Conservation (phyloP, 2,329 filamentous ascomycete genomes). For the Trichoderma arundinaceum region DNA sequence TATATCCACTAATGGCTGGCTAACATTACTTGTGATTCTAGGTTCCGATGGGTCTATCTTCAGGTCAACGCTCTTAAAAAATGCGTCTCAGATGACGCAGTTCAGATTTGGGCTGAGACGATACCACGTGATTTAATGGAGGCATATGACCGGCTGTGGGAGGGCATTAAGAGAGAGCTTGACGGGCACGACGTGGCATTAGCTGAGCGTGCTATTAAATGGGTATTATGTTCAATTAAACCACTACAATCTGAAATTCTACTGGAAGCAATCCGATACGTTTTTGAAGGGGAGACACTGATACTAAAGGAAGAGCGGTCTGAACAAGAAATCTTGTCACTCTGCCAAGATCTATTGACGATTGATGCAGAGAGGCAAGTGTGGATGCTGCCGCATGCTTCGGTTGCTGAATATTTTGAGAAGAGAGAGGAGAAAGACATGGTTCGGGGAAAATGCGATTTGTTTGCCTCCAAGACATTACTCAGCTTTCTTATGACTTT, state of each 20-base stretch:
- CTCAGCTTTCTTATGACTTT: slow-evolving; percentile 2
- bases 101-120: slow-evolving; percentile 30
- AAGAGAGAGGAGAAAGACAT: neutral
- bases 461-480: neutral
- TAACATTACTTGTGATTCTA: neutral
- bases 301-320: slow-evolving; percentile 8
- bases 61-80: slow-evolving; percentile 31
- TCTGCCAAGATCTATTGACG: slow-evolving; percentile 23
- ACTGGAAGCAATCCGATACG: slow-evolving; percentile 16
- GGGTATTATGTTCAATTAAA: slow-evolving; percentile 1
- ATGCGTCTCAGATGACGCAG: slow-evolving; percentile 26
- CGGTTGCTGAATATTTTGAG: slow-evolving; percentile 30
- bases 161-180: neutral
- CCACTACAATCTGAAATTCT: neutral
- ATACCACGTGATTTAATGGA: slow-evolving; percentile 31
- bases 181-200: slow-evolving; percentile 7
- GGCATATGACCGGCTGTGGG: slow-evolving; percentile 33
- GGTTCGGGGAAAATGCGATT: neutral
- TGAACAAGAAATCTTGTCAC: slow-evolving; percentile 2
- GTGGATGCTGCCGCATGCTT: slow-evolving; percentile 27
- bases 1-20: neutral
- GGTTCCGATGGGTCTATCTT: slow-evolving; percentile 37
- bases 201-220: slow-evolving; percentile 21
- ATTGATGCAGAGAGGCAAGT: neutral
- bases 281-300: neutral